A percentile compares a stretch with the other conserved stretches of the same genome.
Evolutionary conservation across 2,329 filamentous ascomycete genomes (phyloP).

Genomic region (Pseudogymnoascus sp.): DNA sequence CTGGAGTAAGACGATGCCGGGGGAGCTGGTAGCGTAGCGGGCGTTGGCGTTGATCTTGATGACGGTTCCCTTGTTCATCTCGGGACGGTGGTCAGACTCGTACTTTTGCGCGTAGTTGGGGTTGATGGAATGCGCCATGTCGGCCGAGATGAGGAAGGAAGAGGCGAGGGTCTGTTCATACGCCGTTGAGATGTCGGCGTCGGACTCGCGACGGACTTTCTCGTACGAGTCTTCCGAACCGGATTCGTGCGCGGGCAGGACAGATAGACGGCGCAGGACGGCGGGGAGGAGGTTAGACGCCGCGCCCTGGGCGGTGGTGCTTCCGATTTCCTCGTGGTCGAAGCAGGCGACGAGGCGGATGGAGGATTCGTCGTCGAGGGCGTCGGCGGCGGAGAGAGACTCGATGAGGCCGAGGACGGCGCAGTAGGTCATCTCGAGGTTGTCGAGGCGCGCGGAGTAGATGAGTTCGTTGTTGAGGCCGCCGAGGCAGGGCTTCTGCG

Average conservation of each 20-base stretch:
- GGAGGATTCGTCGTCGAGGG: conserved; percentile 66
- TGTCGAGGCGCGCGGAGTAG: conserved; percentile 92
- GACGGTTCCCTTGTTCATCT: conserved; percentile 93
- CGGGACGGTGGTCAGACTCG: conserved; percentile 80
- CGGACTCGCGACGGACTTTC: conserved; percentile 42
- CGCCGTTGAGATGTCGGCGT: conserved; percentile 63
- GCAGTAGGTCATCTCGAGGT: conserved; percentile 94
- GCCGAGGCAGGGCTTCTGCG: conserved; percentile 81
- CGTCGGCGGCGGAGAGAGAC: conserved; percentile 56
- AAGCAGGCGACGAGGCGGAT: conserved; percentile 94
- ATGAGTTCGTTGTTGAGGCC: conserved; percentile 88
- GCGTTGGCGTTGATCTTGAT: conserved; percentile 99
- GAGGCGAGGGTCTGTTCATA: conserved; percentile 88
- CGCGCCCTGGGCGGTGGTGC: conserved; percentile 83
- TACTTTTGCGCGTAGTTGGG: conserved; percentile 93
- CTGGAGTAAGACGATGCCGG: conserved; percentile 86
- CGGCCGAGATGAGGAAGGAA: conserved; percentile 89
- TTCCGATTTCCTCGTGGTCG: conserved; percentile 96
- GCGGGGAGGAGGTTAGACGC: conserved; percentile 86
- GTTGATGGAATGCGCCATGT: conserved; percentile 96
- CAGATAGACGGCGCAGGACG: conserved; percentile 77
- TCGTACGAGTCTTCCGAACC: conserved; percentile 60
- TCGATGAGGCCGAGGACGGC: conserved; percentile 76
- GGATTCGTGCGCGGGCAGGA: conserved; percentile 51
- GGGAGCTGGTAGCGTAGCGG: conserved; percentile 92